Base-by-base conservation (phyloP, 345 rosid genomes). In the Aquilaria yunnanensis region DNA sequence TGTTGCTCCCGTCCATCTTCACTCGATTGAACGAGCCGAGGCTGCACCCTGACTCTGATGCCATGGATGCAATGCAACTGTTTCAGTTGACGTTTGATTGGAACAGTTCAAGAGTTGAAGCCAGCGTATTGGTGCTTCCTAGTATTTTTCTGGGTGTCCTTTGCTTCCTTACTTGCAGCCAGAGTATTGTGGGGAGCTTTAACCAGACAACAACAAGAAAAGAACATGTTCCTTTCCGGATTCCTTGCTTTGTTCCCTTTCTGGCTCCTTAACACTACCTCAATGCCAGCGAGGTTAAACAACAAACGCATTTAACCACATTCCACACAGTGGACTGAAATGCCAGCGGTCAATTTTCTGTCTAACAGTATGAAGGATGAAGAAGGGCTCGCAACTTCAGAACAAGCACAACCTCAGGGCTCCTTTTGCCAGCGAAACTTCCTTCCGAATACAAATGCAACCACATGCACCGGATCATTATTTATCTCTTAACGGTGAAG, bases 1-100 rank as follows among this genome's bases (percentile, higher is more conserved):
- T 71, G 63, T 85, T 92, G 57, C 75, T 81, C 51, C 92, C 96
- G 23, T 78, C 77, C 57, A 88, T 14, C 56, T 72, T 70, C 41
- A 81, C 66, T 10, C 72, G 70, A 12, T 67, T 56, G 41, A 56
- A 43, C 6, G 61, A 68, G 32, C 63, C 76, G 1, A 66, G 9
- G 53, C 74, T 14, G 14, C 65, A 53, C 57, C 60, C 81, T 23
- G 61, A 10, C 13, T 43, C 16, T 3, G 43, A 37, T 37, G 5
- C 43, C 13, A 47, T 41, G 16, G 43, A 37, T 37, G 5, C 43
- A 5, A 37, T 37, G 7, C 1, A 9, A 3, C 32, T 16, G 55
- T 30, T n/a, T 60, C 76, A 74, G 58, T 34, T 14, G 13, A 30
- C 16, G 50, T 12, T 65, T n/a, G 34, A 41, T 61, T 33, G 57